These are phyloP conservation scores for Aspergillus asperescens DNA, from an alignment of 495 filamentous ascomycete genomes.

Conservation along the genomic window DNA sequence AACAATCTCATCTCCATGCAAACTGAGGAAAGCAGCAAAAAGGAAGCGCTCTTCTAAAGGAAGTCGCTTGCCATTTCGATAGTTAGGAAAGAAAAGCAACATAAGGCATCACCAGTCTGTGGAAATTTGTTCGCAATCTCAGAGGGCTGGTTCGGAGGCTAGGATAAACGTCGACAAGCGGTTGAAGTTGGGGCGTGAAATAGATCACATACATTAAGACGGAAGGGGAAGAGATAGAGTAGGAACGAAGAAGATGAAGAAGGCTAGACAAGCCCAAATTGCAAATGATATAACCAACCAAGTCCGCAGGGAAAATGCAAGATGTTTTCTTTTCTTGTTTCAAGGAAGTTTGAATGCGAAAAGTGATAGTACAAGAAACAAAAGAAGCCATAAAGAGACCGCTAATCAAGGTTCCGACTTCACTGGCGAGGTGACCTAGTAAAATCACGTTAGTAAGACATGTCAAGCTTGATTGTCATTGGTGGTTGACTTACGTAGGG, in stretches of 20 bases:
- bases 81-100: conserved; percentile 11
- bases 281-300: conserved; percentile 42
- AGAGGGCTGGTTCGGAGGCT: conserved; percentile 14
- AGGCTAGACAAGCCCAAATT: conserved; percentile 34
- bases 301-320: conserved; percentile 37
- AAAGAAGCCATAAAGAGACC: conserved; percentile 22
- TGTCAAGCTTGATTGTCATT: neutral
- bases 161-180: conserved; percentile 6
- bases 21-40: conserved; percentile 18
- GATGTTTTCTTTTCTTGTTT: conserved; percentile 38
- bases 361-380: conserved; percentile 43
- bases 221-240: conserved; percentile 15
- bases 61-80: conserved; percentile 21
- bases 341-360: conserved; percentile 15
- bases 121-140: conserved; percentile 22
- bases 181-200: conserved; percentile 14
- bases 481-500: conserved; percentile 33
- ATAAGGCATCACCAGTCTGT: conserved; percentile 19
- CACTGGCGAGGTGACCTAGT: conserved; percentile 48
- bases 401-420: conserved; percentile 22
- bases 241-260: conserved; percentile 18
- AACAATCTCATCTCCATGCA: conserved; percentile 34
- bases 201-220: conserved; percentile 25
- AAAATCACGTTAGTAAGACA: conserved; percentile 20
- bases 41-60: conserved; percentile 21